Evolutionary conservation across 495 filamentous ascomycete genomes (phyloP).

Genomic region (Tuber melanosporum): DNA sequence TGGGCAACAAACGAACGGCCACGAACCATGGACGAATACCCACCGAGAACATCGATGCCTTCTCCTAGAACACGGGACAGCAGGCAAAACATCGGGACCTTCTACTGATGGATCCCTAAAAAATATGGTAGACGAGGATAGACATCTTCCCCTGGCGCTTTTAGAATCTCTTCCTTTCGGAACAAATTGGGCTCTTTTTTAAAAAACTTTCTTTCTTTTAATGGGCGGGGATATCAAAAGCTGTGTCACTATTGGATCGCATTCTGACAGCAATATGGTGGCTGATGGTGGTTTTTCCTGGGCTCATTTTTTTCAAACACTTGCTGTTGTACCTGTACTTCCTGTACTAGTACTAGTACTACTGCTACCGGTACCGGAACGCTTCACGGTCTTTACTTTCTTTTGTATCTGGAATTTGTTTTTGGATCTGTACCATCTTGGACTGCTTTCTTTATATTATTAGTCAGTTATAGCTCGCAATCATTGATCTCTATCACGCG

Average conservation of each 20-base stretch:
- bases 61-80: neutral
- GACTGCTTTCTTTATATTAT: neutral
- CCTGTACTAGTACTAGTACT: neutral
- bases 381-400: neutral
- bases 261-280: neutral
- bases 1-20: neutral
- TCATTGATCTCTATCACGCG: neutral
- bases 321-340: neutral
- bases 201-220: neutral
- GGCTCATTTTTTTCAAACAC: neutral
- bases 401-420: neutral
- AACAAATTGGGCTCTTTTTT: neutral
- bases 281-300: neutral
- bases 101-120: neutral
- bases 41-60: neutral
- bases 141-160: neutral
- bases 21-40: neutral
- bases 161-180: neutral
- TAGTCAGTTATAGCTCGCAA: neutral
- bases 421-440: neutral
- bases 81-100: neutral
- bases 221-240: neutral
- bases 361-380: neutral
- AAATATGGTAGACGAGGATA: neutral
- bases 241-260: neutral